phyloP scores from a whole-genome alignment of 495 filamentous ascomycete species.

The Daldinia decipiens region DNA sequence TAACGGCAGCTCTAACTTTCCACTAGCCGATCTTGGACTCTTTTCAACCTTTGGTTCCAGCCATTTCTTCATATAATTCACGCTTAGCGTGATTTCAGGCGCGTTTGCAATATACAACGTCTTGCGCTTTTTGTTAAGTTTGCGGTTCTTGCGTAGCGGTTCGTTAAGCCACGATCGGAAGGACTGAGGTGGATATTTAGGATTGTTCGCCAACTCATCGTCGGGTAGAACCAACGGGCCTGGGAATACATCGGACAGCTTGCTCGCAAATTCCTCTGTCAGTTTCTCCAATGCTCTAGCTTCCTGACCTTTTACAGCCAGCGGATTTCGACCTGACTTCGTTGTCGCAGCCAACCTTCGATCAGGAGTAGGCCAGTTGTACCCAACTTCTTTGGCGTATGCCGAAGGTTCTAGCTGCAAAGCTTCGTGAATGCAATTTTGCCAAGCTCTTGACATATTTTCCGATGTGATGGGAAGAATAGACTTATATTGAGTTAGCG shows the following conservation, averaged over 20 bases:
- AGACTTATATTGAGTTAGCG: neutral
- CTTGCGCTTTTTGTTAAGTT: constrained; percentile 56
- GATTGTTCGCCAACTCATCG: constrained; percentile 67
- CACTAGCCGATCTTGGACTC: neutral
- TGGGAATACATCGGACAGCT: constrained; percentile 58
- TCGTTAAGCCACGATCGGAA: constrained; percentile 63
- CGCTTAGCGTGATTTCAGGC: constrained; percentile 50
- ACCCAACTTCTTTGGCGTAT: constrained; percentile 45
- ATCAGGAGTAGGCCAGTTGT: constrained; percentile 34
- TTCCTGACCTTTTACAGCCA: constrained; percentile 8
- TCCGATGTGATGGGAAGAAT: neutral
- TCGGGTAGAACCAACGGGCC: constrained; percentile 69
- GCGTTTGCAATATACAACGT: constrained; percentile 65
- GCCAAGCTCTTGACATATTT: neutral
- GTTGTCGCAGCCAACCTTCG: constrained; percentile 49
- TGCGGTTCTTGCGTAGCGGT: constrained; percentile 60
- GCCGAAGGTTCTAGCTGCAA: constrained; percentile 50
- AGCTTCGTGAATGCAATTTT: constrained; percentile 40
- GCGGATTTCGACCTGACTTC: constrained; percentile 40
- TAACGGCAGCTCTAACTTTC: constrained; percentile 27
- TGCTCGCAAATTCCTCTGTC: constrained; percentile 20
- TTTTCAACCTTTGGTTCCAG: constrained; percentile 32
- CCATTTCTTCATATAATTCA: constrained; percentile 56
- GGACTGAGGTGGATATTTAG: constrained; percentile 65
- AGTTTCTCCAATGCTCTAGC: constrained; percentile 11